Base-by-base conservation (phyloP, 83 land plant genomes). In the Picea engelmannii region DNA sequence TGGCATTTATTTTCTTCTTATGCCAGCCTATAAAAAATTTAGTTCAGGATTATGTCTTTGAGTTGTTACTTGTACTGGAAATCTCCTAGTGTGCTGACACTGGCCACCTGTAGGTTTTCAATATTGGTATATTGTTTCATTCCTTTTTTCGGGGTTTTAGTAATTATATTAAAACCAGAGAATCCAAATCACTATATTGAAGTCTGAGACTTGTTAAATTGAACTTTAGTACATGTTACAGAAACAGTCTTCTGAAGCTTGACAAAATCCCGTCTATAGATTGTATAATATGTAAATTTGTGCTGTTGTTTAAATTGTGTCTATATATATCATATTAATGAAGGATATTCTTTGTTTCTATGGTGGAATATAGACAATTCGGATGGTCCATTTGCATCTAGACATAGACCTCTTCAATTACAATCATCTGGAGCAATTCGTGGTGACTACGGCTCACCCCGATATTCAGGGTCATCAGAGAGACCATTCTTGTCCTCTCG, bases 401-500 rank as follows among this genome's bases (percentile, higher is more conserved):
- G 49, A 71, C 42, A 15, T 42, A 81, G 83, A 81, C 47, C 42
- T 52, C 23, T 76, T 42, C 71, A 49, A 24, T 70, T 42, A n/a
- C 64, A 55, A 44, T 40, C 60, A 5, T 58, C 64, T 55, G 58
- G 60, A 16, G 21, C 83, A 60, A 81, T 24, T 76, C 64, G 62
- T 13, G 66, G 66, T 78, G 65, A 78, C 27, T 78, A 66, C 68
- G 65, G 78, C 35, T 47, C 75, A 55, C 60, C 60, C 68, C 79
- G 83, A 2, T 65, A 69, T 52, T 83, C 59, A 7, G 66, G 74
- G 31, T 81, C 80, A 55, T 66, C 79, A 4, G 89, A 89, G 3
- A 79, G 90, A 62, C 52, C 55, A 1, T 80, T 84, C 35, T 86
- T 87, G 10, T 80, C 85, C 80, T 81, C 76, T 71, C 79, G 88